Conservation (phyloP, 352 stramenopile species). For the Aphanomyces cochlioides region DNA sequence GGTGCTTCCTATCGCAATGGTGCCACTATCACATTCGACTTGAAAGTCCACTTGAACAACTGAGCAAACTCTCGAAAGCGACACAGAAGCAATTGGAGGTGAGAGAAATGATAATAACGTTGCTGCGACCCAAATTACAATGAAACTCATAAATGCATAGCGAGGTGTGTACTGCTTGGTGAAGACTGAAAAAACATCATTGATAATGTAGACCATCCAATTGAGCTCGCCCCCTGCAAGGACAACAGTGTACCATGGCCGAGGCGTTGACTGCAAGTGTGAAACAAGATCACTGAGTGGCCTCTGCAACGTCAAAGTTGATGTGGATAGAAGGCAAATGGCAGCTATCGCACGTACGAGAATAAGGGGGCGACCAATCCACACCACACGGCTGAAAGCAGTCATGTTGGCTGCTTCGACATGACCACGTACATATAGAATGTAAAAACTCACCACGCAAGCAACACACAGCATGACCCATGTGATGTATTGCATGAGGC, state of each 20-base stretch:
- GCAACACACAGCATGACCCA: not conserved
- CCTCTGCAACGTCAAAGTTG: not conserved
- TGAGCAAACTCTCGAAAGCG: not conserved
- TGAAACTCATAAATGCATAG: not conserved
- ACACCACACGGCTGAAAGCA: constrained; percentile 11
- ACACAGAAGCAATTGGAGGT: not conserved
- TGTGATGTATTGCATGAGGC: not conserved
- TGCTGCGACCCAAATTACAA: not conserved
- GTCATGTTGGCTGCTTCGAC: constrained; percentile 7
- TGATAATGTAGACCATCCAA: not conserved
- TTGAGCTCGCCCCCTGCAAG: not conserved
- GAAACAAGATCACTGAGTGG: not conserved
- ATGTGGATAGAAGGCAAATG: not conserved
- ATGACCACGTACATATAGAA: constrained; percentile 12
- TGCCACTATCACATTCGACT: not conserved
- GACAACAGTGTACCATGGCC: not conserved
- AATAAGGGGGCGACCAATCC: not conserved
- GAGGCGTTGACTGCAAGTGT: not conserved
- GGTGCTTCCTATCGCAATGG: not conserved
- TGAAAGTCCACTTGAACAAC: constrained; percentile 5
- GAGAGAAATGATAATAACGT: not conserved
- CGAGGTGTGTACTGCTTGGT: not conserved
- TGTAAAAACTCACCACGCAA: constrained; percentile 1
- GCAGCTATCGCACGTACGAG: not conserved
- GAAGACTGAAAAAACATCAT: not conserved